These are phyloP conservation scores for Eustoma russellianum DNA, from an alignment of 257 asterid genomes.

Conservation along the genomic window DNA sequence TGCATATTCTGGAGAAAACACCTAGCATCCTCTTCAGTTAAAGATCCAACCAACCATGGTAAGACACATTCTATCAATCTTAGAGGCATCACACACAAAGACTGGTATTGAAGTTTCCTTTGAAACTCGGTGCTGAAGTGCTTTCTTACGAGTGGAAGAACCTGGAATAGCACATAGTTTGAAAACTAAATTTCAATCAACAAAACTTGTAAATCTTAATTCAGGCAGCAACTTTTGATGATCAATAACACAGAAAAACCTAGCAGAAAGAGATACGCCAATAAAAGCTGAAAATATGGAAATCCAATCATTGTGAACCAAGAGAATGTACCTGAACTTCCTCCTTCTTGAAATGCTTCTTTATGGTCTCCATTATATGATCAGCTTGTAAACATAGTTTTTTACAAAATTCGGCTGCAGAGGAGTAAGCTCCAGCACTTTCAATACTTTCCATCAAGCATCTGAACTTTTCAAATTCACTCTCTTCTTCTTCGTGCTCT, in stretches of 20 bases:
- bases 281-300: background rate
- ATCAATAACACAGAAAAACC: background rate
- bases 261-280: background rate
- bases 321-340: conserved; percentile 62
- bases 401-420: conserved; percentile 74
- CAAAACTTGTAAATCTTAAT: conserved; percentile 1
- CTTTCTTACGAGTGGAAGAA: conserved; percentile 85
- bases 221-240: background rate
- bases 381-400: conserved; percentile 83
- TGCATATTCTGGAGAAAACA: conserved; percentile 75
- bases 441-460: conserved; percentile 80
- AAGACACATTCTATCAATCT: conserved; percentile 87
- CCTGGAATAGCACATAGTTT: conserved; percentile 35
- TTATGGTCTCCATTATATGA: conserved; percentile 75
- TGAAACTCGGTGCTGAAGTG: conserved; percentile 74
- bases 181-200: conserved; percentile 7
- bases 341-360: conserved; percentile 80
- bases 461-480: conserved; percentile 79
- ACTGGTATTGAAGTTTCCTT: conserved; percentile 76
- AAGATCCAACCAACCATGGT: conserved; percentile 90
- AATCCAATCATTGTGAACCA: conserved; percentile 2
- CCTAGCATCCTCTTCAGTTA: conserved; percentile 79
- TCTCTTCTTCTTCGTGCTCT: conserved; percentile 97
- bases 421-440: conserved; percentile 77
- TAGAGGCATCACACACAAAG: conserved; percentile 94